Evolutionary conservation across 805 yeast genomes (phyloP), one percentile per base, ranked within the genome.

Genomic region (Blastobotrys americana): DNA sequence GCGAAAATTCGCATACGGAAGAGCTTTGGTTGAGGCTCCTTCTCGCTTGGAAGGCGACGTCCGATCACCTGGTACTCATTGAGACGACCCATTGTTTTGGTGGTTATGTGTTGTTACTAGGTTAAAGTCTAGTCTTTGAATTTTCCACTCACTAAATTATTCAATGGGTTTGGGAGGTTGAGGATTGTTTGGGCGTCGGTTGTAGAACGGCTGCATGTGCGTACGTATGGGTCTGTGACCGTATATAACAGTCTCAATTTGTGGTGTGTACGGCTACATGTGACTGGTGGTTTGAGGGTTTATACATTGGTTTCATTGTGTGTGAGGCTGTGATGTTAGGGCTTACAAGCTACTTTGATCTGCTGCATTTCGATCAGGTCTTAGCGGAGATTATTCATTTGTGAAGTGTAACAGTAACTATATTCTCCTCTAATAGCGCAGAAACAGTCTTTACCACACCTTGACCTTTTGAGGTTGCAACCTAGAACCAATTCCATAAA

Each of bases 1-100:
- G 98, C 98, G 73, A 93, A 93, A 77, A 93, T 88, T 82, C 96
- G 88, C 97, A 93, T 93, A 75, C 98, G 87, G 95, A 83, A 93
- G 77, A 93, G 86, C 83, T 90, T 93, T 75, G 98, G 99, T 78
- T 89, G 96, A 68, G 97, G 96, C 69, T 85, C 96, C 67, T 89
- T 77, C 76, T 88, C 97, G 69, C 96, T 88, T 65, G 99, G 98
- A 74, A 93, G 86, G 79, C 93, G 95, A 78, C 99, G 96, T 77
- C 99, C 99, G 76, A 93, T 93, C 73, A 93, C 97, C 82, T 93
- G 96, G 80, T 89, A 90, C 83, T 90, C 97, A 81, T 82, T 84
- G 74, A 89, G 84, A 81, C 93, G 88, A 77, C 96, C 84, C 96
- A 88, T 82, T 77, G 34, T 19, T 21, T n/a, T 28, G 22, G 38